phyloP scores from a whole-genome alignment of 2,329 filamentous ascomycete species.

The Sporothrix globosa region DNA sequence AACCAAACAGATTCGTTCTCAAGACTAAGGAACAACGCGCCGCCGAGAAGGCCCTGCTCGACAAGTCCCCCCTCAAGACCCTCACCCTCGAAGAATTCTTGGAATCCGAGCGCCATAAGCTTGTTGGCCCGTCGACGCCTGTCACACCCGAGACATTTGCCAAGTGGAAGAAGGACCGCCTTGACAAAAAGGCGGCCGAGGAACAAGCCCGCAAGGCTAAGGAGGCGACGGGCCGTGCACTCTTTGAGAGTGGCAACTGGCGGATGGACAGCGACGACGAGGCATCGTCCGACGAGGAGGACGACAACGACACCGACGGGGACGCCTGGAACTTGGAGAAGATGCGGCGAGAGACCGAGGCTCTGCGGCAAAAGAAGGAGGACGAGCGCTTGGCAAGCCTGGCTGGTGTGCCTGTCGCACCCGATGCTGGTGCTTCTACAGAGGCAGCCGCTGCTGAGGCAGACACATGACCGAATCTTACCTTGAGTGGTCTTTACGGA shows the following conservation, averaged over 20 bases:
- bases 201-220: slow-evolving; percentile 87
- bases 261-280: slow-evolving; percentile 65
- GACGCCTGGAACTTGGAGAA: slow-evolving; percentile 78
- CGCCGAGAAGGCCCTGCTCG: slow-evolving; percentile 91
- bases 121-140: slow-evolving; percentile 87
- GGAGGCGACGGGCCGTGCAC: slow-evolving; percentile 89
- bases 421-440: background rate
- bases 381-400: slow-evolving; percentile 62
- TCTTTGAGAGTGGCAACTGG: slow-evolving; percentile 98
- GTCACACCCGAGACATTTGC: slow-evolving; percentile 92
- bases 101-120: slow-evolving; percentile 93
- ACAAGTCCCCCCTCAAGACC: slow-evolving; percentile 93
- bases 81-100: slow-evolving; percentile 96
- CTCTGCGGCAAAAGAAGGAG: slow-evolving; percentile 72
- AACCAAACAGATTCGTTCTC: slow-evolving; percentile 73
- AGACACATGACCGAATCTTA: slow-evolving; percentile 37
- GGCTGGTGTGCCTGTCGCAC: slow-evolving; percentile 27
- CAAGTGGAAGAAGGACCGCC: slow-evolving; percentile 93
- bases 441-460: slow-evolving; percentile 34
- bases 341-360: slow-evolving; percentile 82
- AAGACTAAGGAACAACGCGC: slow-evolving; percentile 98
- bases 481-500: background rate
- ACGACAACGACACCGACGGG: slow-evolving; percentile 52
- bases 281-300: slow-evolving; percentile 63
- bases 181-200: slow-evolving; percentile 95